phyloP scores from a whole-genome alignment of 495 filamentous ascomycete species.

The Amorphotheca resinae region DNA sequence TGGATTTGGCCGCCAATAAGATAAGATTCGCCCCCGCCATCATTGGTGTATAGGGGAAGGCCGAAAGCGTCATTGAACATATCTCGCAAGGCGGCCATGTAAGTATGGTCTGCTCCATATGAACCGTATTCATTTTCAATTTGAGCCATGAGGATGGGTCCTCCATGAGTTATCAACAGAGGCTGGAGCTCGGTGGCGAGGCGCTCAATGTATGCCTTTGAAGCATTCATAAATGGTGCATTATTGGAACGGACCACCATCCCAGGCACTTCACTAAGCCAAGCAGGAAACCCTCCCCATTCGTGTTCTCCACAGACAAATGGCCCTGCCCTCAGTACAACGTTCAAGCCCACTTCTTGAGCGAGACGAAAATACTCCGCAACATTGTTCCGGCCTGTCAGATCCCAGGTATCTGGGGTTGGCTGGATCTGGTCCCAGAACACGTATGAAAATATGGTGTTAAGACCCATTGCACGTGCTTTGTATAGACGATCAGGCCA shows the following conservation, averaged over 20 bases:
- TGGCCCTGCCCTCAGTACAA: conserved; percentile 32
- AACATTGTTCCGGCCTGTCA: conserved; percentile 26
- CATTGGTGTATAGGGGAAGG: conserved; percentile 34
- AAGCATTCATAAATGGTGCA: conserved; percentile 24
- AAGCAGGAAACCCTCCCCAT: conserved; percentile 37
- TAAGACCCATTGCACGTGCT: conserved; percentile 33
- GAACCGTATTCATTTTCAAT: conserved; percentile 40
- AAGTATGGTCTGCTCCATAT: conserved; percentile 29
- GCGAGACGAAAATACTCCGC: conserved; percentile 30
- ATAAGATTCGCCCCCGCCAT: conserved; percentile 29
- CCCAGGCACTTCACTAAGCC: conserved; percentile 28
- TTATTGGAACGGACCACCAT: conserved; percentile 30
- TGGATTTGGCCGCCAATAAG: conserved; percentile 30
- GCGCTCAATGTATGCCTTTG: conserved; percentile 25
- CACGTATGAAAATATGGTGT: conserved; percentile 36
- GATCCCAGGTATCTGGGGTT: conserved; percentile 23
- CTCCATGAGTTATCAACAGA: conserved; percentile 28
- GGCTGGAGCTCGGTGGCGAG: conserved; percentile 25
- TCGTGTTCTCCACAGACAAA: conserved; percentile 38
- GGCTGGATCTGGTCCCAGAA: conserved; percentile 36
- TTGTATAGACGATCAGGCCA: conserved; percentile 31
- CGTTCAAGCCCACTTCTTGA: conserved; percentile 29
- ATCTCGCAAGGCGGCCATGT: conserved; percentile 26
- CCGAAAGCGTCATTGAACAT: conserved; percentile 28
- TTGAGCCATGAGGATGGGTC: conserved; percentile 35